Evolutionary conservation across 2,329 filamentous ascomycete genomes (phyloP), one percentile per base, ranked within the genome.

Genomic region (Xylariaceae sp.): DNA sequence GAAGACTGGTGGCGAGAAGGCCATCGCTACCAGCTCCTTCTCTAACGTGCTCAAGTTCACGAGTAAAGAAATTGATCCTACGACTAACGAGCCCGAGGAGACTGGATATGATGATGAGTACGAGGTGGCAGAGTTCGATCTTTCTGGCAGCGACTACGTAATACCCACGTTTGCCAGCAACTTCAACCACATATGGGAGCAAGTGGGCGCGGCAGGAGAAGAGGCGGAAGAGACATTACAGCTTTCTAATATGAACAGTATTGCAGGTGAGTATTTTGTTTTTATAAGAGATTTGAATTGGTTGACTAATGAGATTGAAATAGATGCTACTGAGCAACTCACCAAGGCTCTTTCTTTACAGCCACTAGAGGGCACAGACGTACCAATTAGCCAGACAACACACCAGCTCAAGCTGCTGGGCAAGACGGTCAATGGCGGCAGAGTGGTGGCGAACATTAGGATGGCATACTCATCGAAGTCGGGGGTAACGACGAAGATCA

Each of bases 81-180:
- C 89, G 30, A 96, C 90, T n/a, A 85, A 86, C 65, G 92, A 97
- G 76, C 90, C 93, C 0, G 94, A 99, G 74, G 92, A 96, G 13
- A 82, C 78, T 51, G 94, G 94, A 51, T 97, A 97, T 74, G 93
- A 97, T 56, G 94, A 99, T 71, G 94, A 99, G 77, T 99, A 99
- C 72, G 90, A 97, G 77, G 89, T 97, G 61, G 91, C 94, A 63
- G 92, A 97, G 72, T 86, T 97, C 62, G 92, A 97, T 63, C 84
- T 99, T 61, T 83, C 86, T 15, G 94, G 93, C 60, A 92, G 91
- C 66, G 94, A 99, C 75, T 99, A 97, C 75, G 86, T 99, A 63
- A 83, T 96, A 52, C 94, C 94, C 17, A 88, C 91, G 1, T 99
- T 96, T 74, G 92, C 92, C 15, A 89, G 92, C 73, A 96, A 91